Conservation (phyloP, 495 filamentous ascomycete species). For the Penicillium soppii region DNA sequence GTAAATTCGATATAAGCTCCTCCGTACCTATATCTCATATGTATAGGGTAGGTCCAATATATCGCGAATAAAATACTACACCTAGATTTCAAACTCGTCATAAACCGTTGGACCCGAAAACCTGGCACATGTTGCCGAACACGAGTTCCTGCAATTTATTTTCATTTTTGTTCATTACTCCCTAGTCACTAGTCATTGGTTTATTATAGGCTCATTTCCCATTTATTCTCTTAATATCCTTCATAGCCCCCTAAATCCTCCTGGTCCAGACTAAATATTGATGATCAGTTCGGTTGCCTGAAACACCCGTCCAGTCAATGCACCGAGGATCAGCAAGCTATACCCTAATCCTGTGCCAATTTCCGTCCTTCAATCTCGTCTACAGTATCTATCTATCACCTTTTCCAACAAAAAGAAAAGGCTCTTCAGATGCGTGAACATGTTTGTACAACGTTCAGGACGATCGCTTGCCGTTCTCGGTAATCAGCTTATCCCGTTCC, state of each 20-base stretch:
- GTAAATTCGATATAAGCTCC: too few species aligned
- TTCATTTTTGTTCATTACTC: background rate
- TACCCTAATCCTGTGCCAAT: background rate
- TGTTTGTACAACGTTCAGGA: background rate
- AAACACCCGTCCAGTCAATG: conserved; percentile 22
- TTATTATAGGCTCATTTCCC: too few species aligned
- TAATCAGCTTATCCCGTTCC: too few species aligned
- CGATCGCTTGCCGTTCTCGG: background rate
- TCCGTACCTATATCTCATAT: too few species aligned
- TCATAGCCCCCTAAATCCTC: too few species aligned
- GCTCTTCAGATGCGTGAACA: background rate
- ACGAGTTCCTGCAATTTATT: background rate
- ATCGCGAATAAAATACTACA: too few species aligned
- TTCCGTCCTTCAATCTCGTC: background rate
- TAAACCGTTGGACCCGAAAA: background rate
- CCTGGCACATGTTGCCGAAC: background rate
- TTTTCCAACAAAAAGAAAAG: background rate
- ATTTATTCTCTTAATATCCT: background rate
- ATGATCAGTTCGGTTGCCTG: conserved; percentile 23
- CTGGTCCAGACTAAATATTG: too few species aligned
- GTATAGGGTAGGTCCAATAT: too few species aligned
- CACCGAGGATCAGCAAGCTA: conserved; percentile 19
- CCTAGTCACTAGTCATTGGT: background rate
- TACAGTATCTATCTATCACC: too few species aligned
- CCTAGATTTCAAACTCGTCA: background rate